A percentile compares a stretch with the other conserved stretches of the same genome.
Evolutionary conservation across 768 basidiomycete species (phyloP).

Genomic region (Collybiopsis luxurians): DNA sequence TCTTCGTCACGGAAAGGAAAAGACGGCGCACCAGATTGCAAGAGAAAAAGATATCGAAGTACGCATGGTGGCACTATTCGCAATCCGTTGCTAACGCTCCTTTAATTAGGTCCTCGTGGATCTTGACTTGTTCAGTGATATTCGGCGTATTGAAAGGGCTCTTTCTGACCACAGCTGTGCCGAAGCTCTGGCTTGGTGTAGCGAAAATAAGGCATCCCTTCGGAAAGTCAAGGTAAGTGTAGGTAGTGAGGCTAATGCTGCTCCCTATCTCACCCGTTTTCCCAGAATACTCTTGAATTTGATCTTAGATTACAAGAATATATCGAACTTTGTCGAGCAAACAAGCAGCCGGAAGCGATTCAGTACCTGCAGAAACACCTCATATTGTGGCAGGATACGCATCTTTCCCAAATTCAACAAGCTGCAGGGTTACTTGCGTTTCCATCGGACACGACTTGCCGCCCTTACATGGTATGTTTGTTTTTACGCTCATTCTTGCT

Average conservation of each 20-base stretch:
- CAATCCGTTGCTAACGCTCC: constrained; percentile 15
- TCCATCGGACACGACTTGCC: constrained; percentile 64
- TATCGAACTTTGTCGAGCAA: constrained; percentile 80
- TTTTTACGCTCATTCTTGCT: neutral
- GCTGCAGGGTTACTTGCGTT: constrained; percentile 79
- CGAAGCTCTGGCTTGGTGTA: constrained; percentile 94
- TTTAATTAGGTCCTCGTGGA: constrained; percentile 74
- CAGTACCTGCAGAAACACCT: constrained; percentile 82
- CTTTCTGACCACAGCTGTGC: constrained; percentile 73
- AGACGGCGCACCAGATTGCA: constrained; percentile 75
- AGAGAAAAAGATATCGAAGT: constrained; percentile 80
- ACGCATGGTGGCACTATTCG: constrained; percentile 21
- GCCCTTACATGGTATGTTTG: constrained; percentile 70
- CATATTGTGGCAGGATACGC: constrained; percentile 77
- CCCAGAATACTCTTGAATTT: constrained; percentile 92
- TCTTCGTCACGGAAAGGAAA: constrained; percentile 72
- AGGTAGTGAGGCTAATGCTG: neutral
- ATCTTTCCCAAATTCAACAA: constrained; percentile 72
- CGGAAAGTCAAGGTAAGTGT: constrained; percentile 78
- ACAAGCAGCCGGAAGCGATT: constrained; percentile 74
- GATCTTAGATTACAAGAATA: constrained; percentile 94
- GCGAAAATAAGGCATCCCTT: constrained; percentile 90
- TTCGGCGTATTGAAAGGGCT: constrained; percentile 81
- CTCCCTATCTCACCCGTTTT: neutral
- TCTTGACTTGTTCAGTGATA: constrained; percentile 88